Base-by-base conservation (phyloP, 2,329 filamentous ascomycete genomes). In the Scleromitrula shiraiana region DNA sequence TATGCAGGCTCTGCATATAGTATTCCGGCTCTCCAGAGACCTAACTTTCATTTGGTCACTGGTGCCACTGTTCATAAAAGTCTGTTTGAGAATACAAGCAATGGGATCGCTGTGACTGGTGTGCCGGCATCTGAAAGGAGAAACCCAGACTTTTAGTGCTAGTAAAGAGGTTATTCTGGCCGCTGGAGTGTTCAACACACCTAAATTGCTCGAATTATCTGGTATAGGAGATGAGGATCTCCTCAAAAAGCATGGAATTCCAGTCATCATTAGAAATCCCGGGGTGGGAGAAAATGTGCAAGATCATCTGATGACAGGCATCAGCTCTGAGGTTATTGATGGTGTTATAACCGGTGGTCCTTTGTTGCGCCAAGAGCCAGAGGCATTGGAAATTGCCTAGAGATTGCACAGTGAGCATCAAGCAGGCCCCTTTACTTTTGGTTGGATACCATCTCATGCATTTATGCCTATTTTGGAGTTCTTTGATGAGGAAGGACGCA, bases 251-350 rank as follows among this genome's bases (percentile, higher is more conserved):
- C 67, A 71, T 42, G 62, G 68, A 19, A 75, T 78, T 30, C 8
- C 22, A 10, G 58, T 65, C 0, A 54, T 74, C 2, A 52, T 76
- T 4, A 65, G 67, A 24, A 66, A 73, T 2, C 70, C 70, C 0
- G 71, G 72, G 2, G 75, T 78, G 2, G 76, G 74, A 4, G 65
- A 75, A 54, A 71, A 74, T 45, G 65, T 78, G 50, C 68, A 69
- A 46, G 74, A 77, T 46, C 66, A 68, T 36, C 53, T 64, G 14
- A 39, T 50, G 33, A 50, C 46, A 15, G 50, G 50, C 5, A 7
- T 52, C 29, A 23, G 43, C 20, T 49, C 43, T 24, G 47, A 50
- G 22, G 47, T 41, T 6, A 27, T 9, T 14, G 46, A 50, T 29
- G 42, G 23, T 26, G 38, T 47, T 9, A 10, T 27, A 12, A 50